phyloP scores from a whole-genome alignment of 805 yeast genomes.

The Saccharomyces jurei region DNA sequence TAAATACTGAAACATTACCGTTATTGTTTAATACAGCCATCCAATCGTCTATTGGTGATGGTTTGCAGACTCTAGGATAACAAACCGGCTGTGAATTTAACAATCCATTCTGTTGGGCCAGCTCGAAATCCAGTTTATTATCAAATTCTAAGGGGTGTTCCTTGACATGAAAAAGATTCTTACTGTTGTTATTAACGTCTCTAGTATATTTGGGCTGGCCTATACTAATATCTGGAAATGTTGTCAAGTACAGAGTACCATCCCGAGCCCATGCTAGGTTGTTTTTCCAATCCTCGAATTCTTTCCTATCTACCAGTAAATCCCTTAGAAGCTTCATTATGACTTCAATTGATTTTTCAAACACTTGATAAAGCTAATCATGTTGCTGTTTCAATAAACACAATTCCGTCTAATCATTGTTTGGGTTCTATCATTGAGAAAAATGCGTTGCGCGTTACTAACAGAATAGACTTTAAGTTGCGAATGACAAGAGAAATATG shows the following conservation, averaged over 20 bases:
- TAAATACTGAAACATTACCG: constrained; percentile 20
- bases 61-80: constrained; percentile 13
- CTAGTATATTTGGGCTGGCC: constrained; percentile 22
- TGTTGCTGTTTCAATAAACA: not conserved
- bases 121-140: constrained; percentile 25
- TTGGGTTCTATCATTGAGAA: not conserved
- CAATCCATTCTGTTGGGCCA: constrained; percentile 16
- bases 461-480: not conserved
- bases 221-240: constrained; percentile 22
- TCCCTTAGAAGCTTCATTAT: constrained; percentile 24
- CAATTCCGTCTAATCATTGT: not conserved
- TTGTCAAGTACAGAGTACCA: constrained; percentile 24
- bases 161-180: constrained; percentile 21
- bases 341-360: not conserved
- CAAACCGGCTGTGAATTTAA: constrained; percentile 26
- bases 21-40: constrained; percentile 26
- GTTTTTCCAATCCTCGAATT: constrained; percentile 21
- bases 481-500: not conserved
- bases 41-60: constrained; percentile 14
- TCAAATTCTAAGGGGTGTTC: constrained; percentile 15
- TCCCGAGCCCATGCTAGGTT: constrained; percentile 25
- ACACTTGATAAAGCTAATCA: not conserved
- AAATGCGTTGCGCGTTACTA: not conserved
- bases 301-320: constrained; percentile 21
- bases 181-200: constrained; percentile 12